These are phyloP conservation scores for Anacardium occidentale DNA, from an alignment of 345 rosid species.

Conservation along the genomic window DNA sequence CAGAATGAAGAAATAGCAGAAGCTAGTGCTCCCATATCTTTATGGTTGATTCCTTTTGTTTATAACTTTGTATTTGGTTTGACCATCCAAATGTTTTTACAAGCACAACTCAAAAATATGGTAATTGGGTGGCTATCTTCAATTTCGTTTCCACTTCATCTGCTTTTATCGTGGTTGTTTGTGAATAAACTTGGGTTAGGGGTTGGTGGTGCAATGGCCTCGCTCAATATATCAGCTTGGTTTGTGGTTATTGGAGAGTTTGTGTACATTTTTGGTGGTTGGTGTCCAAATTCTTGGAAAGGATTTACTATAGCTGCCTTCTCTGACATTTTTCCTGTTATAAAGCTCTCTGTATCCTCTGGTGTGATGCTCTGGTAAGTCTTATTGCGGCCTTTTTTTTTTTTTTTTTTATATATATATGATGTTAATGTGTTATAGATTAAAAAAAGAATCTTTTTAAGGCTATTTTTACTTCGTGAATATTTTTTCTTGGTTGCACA, in stretches of 20 bases:
- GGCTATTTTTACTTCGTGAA: too few species aligned
- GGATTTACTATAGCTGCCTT: constrained; percentile 7
- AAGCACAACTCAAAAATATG: constrained; percentile 52
- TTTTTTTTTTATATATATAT: too few species aligned
- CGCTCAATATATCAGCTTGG: constrained; percentile 49
- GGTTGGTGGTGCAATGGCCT: constrained; percentile 49
- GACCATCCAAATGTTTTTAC: constrained; percentile 56
- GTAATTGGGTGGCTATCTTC: constrained; percentile 42
- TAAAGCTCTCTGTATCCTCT: constrained; percentile 12
- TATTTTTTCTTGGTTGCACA: too few species aligned
- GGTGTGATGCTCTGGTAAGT: constrained; percentile 16
- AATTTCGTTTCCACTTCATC: constrained; percentile 28
- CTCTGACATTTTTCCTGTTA: neutral
- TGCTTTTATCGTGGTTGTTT: constrained; percentile 42
- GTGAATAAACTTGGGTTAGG: constrained; percentile 40
- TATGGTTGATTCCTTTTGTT: constrained; percentile 54
- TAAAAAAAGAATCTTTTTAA: too few species aligned
- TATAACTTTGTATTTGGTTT: constrained; percentile 37
- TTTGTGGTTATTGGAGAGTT: constrained; percentile 39
- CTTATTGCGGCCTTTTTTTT: too few species aligned
- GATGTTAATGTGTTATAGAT: too few species aligned
- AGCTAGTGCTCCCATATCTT: constrained; percentile 39
- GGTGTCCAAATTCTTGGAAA: constrained; percentile 9
- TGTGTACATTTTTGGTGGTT: constrained; percentile 24
- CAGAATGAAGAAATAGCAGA: constrained; percentile 40